A percentile compares a stretch with the other conserved stretches of the same genome.
Evolutionary conservation across 2,329 filamentous ascomycete species (phyloP).

Genomic region (Cytospora mali): DNA sequence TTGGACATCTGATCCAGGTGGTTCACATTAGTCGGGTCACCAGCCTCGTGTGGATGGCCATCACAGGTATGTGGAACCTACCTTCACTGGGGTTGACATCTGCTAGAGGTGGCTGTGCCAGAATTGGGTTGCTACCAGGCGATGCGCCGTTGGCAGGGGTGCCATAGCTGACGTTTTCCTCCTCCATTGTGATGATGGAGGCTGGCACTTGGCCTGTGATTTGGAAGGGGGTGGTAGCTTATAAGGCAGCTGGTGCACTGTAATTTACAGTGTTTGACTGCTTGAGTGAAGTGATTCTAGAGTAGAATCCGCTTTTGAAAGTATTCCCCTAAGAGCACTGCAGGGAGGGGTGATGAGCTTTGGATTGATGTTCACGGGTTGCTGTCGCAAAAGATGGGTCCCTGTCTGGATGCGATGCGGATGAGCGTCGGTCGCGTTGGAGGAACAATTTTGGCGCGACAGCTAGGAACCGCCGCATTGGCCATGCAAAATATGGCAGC

Average conservation of each 20-base stretch:
- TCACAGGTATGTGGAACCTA: conserved; percentile 36
- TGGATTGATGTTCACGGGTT: conserved; percentile 19
- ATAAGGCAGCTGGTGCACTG: conserved; percentile 9
- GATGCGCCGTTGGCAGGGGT: conserved; percentile 60
- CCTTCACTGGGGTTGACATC: conserved; percentile 51
- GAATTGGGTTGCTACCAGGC: conserved; percentile 57
- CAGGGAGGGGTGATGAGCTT: conserved; percentile 12
- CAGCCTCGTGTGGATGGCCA: background rate
- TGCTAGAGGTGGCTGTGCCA: conserved; percentile 56
- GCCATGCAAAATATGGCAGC: conserved; percentile 23
- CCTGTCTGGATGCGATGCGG: conserved; percentile 18
- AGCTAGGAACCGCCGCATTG: conserved; percentile 14
- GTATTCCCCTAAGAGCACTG: background rate
- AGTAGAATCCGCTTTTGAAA: background rate
- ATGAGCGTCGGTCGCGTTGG: conserved; percentile 24
- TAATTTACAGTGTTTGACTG: conserved; percentile 26
- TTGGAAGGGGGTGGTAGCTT: conserved; percentile 2
- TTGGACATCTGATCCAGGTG: conserved; percentile 55
- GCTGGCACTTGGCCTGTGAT: conserved; percentile 29
- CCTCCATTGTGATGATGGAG: conserved; percentile 55
- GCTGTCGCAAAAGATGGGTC: conserved; percentile 28
- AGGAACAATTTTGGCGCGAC: conserved; percentile 26
- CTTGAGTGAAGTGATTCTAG: background rate
- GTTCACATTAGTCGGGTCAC: conserved; percentile 1
- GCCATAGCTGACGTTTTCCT: conserved; percentile 57